phyloP scores from a whole-genome alignment of 257 asterid genomes.

The Fraxinus excelsior region DNA sequence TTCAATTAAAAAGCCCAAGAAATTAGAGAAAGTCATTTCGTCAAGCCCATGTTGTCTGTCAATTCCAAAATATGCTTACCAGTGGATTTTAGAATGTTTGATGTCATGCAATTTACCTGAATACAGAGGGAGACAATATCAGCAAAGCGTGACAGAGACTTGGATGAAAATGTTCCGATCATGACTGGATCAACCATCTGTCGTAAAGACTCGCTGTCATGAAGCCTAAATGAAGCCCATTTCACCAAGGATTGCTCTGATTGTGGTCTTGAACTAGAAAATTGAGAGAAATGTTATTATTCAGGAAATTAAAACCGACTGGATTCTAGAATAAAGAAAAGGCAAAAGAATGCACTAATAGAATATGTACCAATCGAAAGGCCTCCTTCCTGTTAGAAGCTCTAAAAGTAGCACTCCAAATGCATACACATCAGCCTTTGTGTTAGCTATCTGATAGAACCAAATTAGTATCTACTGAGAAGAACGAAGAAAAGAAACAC shows the following conservation, averaged over 20 bases:
- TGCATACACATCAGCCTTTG: slow-evolving; percentile 74
- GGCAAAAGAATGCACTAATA: neutral
- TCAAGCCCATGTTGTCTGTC: no score
- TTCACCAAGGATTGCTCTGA: slow-evolving; percentile 71
- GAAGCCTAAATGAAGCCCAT: slow-evolving; percentile 86
- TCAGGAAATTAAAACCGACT: neutral
- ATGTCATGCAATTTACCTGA: slow-evolving; percentile 46
- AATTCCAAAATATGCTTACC: no score
- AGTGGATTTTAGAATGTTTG: no score
- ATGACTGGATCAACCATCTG: slow-evolving; percentile 84
- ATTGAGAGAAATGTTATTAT: neutral
- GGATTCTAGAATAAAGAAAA: slow-evolving; percentile 1
- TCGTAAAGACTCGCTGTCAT: slow-evolving; percentile 60
- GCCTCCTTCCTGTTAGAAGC: slow-evolving; percentile 78
- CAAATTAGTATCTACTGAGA: no score
- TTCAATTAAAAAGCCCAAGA: neutral
- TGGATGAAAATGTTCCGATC: slow-evolving; percentile 45
- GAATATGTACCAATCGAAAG: slow-evolving; percentile 59
- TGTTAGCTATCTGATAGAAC: no score
- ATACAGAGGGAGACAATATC: slow-evolving; percentile 75
- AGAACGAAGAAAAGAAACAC: no score
- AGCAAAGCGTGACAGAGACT: slow-evolving; percentile 69
- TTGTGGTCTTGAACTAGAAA: slow-evolving; percentile 56
- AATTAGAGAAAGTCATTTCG: no score
- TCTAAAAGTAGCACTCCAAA: slow-evolving; percentile 87